Conservation (phyloP, 768 basidiomycete species). For the Auricularia auricula-judae region DNA sequence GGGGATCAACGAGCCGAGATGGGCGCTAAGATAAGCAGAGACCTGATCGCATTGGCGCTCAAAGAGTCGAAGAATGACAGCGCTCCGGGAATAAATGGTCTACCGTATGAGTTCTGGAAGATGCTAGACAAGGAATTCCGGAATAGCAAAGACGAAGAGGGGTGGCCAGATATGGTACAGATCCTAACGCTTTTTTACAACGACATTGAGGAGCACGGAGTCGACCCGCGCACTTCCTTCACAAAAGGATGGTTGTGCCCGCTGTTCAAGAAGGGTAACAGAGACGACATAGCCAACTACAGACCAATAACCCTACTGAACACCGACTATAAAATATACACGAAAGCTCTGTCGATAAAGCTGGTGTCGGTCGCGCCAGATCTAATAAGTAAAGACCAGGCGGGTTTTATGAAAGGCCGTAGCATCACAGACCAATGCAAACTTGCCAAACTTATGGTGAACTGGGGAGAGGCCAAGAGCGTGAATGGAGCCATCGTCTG, state of each 20-base stretch:
- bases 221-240: not conserved
- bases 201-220: not conserved
- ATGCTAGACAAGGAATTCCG: not conserved
- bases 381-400: constrained; percentile 8
- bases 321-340: too few relatives aligned
- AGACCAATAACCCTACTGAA: too few relatives aligned
- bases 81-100: not conserved
- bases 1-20: not conserved
- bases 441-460: constrained; percentile 5
- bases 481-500: constrained; percentile 4
- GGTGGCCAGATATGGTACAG: not conserved
- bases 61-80: not conserved
- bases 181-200: not conserved
- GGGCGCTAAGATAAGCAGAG: not conserved
- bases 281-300: too few relatives aligned
- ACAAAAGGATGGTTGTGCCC: constrained; percentile 1
- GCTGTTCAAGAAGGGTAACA: too few relatives aligned
- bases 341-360: too few relatives aligned
- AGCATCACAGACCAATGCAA: constrained; percentile 9
- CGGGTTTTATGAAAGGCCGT: constrained; percentile 7
- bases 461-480: constrained; percentile 2
- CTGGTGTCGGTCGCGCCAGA: too few relatives aligned
- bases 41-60: not conserved
- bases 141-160: not conserved
- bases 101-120: not conserved